These are phyloP conservation scores for Licmophora abbreviata DNA, from an alignment of 108 stramenopile genomes.

Conservation along the genomic window DNA sequence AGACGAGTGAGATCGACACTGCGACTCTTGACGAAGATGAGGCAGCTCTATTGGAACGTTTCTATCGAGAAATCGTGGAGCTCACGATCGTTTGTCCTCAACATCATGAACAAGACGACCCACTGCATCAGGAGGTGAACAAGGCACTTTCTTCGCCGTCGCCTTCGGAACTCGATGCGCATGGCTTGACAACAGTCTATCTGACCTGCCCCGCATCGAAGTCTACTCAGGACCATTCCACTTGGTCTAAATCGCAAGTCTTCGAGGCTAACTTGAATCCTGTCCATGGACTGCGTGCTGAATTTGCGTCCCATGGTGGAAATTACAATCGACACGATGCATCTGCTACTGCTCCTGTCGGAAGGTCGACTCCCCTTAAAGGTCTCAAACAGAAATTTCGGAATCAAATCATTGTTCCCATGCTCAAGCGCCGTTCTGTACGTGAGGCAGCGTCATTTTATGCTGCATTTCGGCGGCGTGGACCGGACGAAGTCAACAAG, in stretches of 20 bases:
- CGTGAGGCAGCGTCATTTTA: conserved; percentile 34
- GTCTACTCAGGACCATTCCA: neutral
- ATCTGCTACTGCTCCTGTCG: neutral
- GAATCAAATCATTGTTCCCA: too few relatives aligned
- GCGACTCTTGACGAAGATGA: conserved; percentile 34
- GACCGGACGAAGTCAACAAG: conserved; percentile 27
- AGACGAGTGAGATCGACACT: conserved; percentile 3
- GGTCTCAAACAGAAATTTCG: conserved; percentile 7
- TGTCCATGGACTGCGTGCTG: conserved; percentile 17
- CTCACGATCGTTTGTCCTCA: too few relatives aligned
- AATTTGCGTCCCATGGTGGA: conserved; percentile 3
- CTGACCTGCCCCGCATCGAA: conserved; percentile 3
- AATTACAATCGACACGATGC: neutral
- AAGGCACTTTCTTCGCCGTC: neutral
- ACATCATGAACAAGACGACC: too few relatives aligned
- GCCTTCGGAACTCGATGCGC: neutral
- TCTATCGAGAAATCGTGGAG: conserved; percentile 69
- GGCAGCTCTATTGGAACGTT: conserved; percentile 38
- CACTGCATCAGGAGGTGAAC: too few relatives aligned
- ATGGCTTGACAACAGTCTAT: conserved; percentile 1
- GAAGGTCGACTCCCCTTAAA: conserved; percentile 12
- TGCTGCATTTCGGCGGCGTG: conserved; percentile 44
- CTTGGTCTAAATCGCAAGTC: conserved; percentile 23
- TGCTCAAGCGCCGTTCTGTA: too few relatives aligned
- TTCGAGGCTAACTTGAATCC: conserved; percentile 50